A percentile compares a stretch with the other conserved stretches of the same genome.
Evolutionary conservation across 176 grass and related monocot species (phyloP).

Genomic region (Oryza meyeriana): DNA sequence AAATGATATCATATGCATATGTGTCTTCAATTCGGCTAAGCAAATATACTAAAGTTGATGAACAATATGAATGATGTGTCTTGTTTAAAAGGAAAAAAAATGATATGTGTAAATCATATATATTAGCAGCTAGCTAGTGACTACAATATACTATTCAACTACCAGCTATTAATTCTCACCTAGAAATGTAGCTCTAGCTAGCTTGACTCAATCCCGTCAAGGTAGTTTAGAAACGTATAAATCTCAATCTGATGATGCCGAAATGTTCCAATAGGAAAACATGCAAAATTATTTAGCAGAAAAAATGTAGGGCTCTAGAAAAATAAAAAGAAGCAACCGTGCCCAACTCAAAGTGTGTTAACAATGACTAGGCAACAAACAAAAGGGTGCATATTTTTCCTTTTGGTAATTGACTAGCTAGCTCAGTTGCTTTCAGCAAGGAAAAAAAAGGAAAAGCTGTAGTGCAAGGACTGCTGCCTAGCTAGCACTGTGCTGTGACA

Average conservation of each 20-base stretch:
- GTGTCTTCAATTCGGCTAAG: background rate
- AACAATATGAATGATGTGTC: background rate
- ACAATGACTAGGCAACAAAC: slow-evolving; percentile 44
- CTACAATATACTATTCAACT: background rate
- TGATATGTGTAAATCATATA: background rate
- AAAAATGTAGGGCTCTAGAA: slow-evolving; percentile 6
- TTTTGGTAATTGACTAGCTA: slow-evolving; percentile 35
- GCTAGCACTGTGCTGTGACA: slow-evolving; percentile 18
- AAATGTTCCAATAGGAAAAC: slow-evolving; percentile 6
- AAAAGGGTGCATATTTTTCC: slow-evolving; percentile 28
- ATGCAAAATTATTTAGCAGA: background rate
- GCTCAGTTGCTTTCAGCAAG: slow-evolving; percentile 38
- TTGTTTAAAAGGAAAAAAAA: background rate
- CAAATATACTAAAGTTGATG: background rate
- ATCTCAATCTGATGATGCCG: slow-evolving; percentile 24
- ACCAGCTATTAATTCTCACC: background rate
- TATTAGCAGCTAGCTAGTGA: background rate
- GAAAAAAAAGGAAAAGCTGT: background rate
- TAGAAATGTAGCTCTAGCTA: background rate
- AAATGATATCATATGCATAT: background rate
- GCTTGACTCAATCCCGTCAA: slow-evolving; percentile 21
- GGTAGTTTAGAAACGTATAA: slow-evolving; percentile 38
- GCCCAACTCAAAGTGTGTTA: slow-evolving; percentile 35
- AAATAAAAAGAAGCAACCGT: slow-evolving; percentile 16
- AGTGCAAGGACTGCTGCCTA: background rate